Conservation (phyloP, 805 yeast species). For the Saturnispora ahearnii region DNA sequence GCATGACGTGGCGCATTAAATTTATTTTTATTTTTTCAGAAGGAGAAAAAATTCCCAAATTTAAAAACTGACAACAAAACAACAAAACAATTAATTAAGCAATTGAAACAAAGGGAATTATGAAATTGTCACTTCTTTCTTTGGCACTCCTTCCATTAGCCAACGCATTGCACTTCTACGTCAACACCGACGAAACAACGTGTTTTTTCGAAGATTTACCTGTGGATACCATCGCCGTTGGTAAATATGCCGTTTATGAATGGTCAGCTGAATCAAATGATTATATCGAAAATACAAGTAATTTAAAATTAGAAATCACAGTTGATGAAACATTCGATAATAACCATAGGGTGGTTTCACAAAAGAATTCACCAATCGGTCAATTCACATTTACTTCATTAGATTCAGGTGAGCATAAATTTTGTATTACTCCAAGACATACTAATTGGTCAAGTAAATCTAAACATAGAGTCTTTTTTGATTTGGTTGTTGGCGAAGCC, state of each 20-base stretch:
- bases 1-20: not conserved
- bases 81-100: not conserved
- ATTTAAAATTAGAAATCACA: conserved; percentile 54
- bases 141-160: not conserved
- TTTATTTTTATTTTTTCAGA: not conserved
- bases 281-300: conserved; percentile 41
- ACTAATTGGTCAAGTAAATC: conserved; percentile 38
- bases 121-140: not conserved
- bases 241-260: conserved; percentile 64
- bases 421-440: conserved; percentile 54
- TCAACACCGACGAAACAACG: conserved; percentile 62
- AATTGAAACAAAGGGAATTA: not conserved
- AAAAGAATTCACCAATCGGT: conserved; percentile 54
- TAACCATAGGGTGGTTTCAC: conserved; percentile 65
- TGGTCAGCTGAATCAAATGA: conserved; percentile 37
- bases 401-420: conserved; percentile 71
- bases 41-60: not conserved
- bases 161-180: conserved; percentile 64
- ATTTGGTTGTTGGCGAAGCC: conserved; percentile 60
- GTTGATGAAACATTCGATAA: conserved; percentile 74
- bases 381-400: conserved; percentile 66
- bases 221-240: conserved; percentile 70
- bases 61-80: not conserved
- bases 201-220: conserved; percentile 83
- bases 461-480: conserved; percentile 60